These are phyloP conservation scores for Pilatotrama ljubarskyi DNA, from an alignment of 768 basidiomycete species.

Conservation along the genomic window DNA sequence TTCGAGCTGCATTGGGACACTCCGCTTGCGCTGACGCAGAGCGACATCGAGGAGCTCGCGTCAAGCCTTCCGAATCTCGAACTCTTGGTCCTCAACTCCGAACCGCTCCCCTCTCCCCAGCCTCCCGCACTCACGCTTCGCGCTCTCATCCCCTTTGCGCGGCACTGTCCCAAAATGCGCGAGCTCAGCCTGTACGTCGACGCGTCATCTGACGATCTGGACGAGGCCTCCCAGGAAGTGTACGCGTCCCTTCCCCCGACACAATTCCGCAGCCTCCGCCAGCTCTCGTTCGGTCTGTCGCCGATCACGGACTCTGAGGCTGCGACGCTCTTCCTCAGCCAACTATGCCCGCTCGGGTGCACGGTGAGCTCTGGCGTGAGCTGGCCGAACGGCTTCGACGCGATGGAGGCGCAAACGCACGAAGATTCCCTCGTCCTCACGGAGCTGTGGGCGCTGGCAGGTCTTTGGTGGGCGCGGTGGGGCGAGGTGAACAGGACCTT, in stretches of 20 bases:
- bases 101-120: slow-evolving; percentile 24
- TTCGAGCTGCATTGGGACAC: slow-evolving; percentile 36
- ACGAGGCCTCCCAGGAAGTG: background rate
- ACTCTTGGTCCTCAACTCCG: slow-evolving; percentile 26
- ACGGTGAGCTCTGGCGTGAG: slow-evolving; percentile 47
- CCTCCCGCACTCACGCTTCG: slow-evolving; percentile 36
- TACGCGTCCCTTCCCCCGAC: background rate
- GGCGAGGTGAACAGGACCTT: slow-evolving; percentile 41
- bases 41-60: slow-evolving; percentile 34
- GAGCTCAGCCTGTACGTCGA: slow-evolving; percentile 40
- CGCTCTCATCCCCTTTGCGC: slow-evolving; percentile 42
- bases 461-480: slow-evolving; percentile 41
- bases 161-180: slow-evolving; percentile 39
- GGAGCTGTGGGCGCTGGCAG: slow-evolving; percentile 9
- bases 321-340: slow-evolving; percentile 55
- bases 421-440: slow-evolving; percentile 5
- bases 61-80: slow-evolving; percentile 30
- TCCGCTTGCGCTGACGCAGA: slow-evolving; percentile 28
- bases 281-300: slow-evolving; percentile 54
- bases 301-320: slow-evolving; percentile 42
- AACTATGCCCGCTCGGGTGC: slow-evolving; percentile 47
- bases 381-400: slow-evolving; percentile 38
- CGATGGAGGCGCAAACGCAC: slow-evolving; percentile 4
- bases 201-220: slow-evolving; percentile 29
- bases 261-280: slow-evolving; percentile 25